Evolutionary conservation across 352 stramenopile genomes (phyloP).

Genomic region (Pythium scleroteichum): DNA sequence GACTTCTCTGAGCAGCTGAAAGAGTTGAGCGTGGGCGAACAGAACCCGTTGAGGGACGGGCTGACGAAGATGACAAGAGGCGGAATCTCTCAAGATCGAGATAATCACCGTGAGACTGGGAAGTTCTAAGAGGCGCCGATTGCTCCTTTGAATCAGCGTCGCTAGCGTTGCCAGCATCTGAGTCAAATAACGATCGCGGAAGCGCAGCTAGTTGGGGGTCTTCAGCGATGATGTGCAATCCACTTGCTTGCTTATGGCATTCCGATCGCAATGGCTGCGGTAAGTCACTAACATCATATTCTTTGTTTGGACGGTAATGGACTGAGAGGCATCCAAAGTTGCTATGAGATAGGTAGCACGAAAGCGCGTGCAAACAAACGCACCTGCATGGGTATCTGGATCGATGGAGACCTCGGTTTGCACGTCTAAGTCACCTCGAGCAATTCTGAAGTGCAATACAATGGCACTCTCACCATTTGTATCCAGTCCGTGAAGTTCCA

Average conservation of each 20-base stretch:
- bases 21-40: constrained; percentile 23
- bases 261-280: too few species aligned
- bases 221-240: too few species aligned
- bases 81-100: constrained; percentile 32
- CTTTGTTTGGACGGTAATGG: background rate
- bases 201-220: too few species aligned
- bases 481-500: background rate
- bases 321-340: background rate
- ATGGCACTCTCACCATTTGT: background rate
- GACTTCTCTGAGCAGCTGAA: constrained; percentile 16
- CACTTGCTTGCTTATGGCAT: too few species aligned
- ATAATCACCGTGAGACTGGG: constrained; percentile 14
- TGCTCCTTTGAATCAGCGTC: too few species aligned
- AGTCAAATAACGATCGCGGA: too few species aligned
- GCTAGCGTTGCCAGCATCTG: too few species aligned
- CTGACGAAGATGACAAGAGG: constrained; percentile 28
- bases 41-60: constrained; percentile 7
- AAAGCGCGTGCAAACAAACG: background rate
- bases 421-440: constrained; percentile 10
- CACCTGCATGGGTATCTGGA: constrained; percentile 24
- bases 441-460: constrained; percentile 26
- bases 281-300: too few species aligned
- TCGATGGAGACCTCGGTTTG: constrained; percentile 4
- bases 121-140: too few species aligned
- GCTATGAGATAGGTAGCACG: background rate